Conservation (phyloP, 2,329 filamentous ascomycete species). For the Alternaria tenuissima region DNA sequence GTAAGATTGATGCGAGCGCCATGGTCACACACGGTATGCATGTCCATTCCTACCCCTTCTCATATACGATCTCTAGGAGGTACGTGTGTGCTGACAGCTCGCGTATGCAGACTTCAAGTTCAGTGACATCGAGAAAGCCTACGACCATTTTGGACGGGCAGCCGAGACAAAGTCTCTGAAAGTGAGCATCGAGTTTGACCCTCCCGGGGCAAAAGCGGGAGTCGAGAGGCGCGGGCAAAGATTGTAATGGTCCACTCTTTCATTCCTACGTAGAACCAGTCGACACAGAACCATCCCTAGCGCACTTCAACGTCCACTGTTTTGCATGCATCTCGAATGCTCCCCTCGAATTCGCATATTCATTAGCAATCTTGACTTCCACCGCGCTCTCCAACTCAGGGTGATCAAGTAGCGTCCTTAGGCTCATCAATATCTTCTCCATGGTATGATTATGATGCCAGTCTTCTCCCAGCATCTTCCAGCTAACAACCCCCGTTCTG, state of each 20-base stretch:
- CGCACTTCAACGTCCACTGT: conserved; percentile 9
- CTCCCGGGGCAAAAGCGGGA: neutral
- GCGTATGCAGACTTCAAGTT: conserved; percentile 58
- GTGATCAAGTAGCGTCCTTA: conserved; percentile 6
- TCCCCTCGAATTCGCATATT: neutral
- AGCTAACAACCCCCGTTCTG: neutral
- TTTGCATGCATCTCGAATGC: neutral
- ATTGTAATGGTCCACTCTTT: neutral
- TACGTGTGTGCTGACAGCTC: conserved; percentile 53
- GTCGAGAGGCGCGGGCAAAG: neutral
- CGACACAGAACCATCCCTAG: neutral
- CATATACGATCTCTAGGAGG: neutral
- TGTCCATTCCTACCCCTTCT: conserved; percentile 49
- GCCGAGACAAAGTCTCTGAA: conserved; percentile 56
- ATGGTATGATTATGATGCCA: conserved; percentile 7
- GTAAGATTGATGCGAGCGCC: conserved; percentile 58
- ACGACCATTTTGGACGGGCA: conserved; percentile 55
- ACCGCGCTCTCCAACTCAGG: conserved; percentile 9
- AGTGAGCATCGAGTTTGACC: conserved; percentile 52
- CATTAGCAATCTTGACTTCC: conserved; percentile 3
- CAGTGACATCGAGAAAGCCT: conserved; percentile 55
- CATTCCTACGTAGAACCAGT: neutral
- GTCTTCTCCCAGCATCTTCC: neutral
- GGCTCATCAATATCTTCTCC: conserved; percentile 5
- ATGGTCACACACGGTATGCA: conserved; percentile 61